Evolutionary conservation across 2,329 filamentous ascomycete genomes (phyloP).

Genomic region (Cladosporium sp.): DNA sequence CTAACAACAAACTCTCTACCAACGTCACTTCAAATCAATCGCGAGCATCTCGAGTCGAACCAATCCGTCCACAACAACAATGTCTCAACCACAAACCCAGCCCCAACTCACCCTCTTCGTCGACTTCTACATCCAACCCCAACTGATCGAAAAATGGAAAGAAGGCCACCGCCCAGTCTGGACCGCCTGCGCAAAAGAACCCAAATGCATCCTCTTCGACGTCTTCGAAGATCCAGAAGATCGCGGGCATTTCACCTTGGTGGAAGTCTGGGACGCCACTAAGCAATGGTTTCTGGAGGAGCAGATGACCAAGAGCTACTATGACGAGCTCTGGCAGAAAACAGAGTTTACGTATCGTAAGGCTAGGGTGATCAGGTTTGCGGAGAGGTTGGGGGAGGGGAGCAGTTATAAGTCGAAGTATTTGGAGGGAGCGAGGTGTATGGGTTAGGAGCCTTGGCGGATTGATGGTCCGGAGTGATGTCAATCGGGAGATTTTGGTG

Average conservation of each 20-base stretch:
- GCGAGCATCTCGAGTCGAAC: too few relatives aligned
- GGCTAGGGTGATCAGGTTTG: conserved; percentile 18
- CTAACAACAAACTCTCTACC: too few relatives aligned
- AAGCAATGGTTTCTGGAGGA: conserved; percentile 19
- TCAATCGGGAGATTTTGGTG: too few relatives aligned
- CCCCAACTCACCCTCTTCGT: conserved; percentile 20
- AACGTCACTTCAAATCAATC: too few relatives aligned
- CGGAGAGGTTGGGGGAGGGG: conserved; percentile 18
- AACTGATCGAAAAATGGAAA: conserved; percentile 19
- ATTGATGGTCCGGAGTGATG: too few relatives aligned
- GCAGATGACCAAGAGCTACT: conserved; percentile 22
- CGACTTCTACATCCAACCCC: conserved; percentile 20
- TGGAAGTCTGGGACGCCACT: conserved; percentile 20
- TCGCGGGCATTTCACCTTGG: conserved; percentile 17
- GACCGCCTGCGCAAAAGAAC: conserved; percentile 18
- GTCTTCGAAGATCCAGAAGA: conserved; percentile 18
- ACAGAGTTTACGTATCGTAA: conserved; percentile 17
- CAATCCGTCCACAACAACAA: neutral
- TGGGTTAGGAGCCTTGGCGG: neutral
- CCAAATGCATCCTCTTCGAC: conserved; percentile 20
- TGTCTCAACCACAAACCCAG: neutral
- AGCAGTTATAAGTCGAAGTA: conserved; percentile 15
- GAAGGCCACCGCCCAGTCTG: conserved; percentile 22
- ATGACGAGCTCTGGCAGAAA: conserved; percentile 17
- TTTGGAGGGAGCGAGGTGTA: conserved; percentile 15